Percentiles rank a stretch among this genome's conserved stretches.
Conservation (phyloP, 371 early-diverging fungal species). For the Mortierella sp. region DNA sequence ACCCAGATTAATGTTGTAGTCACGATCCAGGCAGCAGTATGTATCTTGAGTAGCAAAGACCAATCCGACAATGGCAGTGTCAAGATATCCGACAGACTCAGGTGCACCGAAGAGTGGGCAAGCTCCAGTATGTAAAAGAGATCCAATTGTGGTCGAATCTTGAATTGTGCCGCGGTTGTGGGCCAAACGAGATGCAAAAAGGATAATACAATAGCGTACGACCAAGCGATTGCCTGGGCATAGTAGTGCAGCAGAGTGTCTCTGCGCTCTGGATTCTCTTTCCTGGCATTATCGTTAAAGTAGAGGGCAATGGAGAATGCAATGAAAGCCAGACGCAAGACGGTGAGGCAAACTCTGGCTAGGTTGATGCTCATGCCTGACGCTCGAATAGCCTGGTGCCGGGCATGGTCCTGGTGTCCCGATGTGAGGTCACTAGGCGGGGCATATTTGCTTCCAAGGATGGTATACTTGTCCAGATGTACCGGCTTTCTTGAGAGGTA, state of each 20-base stretch:
- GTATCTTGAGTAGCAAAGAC: conserved; percentile 32
- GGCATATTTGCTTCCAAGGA: conserved; percentile 8
- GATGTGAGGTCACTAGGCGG: not conserved
- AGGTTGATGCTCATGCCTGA: conserved; percentile 44
- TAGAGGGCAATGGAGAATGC: conserved; percentile 15
- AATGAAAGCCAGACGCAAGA: conserved; percentile 25
- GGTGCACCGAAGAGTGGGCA: conserved; percentile 11
- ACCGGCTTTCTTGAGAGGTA: conserved; percentile 41
- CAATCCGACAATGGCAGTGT: conserved; percentile 17
- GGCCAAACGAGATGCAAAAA: conserved; percentile 35
- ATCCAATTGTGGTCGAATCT: conserved; percentile 46
- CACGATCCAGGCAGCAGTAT: conserved; percentile 5
- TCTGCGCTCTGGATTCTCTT: not conserved
- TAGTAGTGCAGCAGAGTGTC: conserved; percentile 6
- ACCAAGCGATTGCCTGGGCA: conserved; percentile 27
- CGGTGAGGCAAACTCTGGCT: conserved; percentile 37
- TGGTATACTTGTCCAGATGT: conserved; percentile 39
- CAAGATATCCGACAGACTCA: conserved; percentile 17
- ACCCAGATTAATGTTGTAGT: conserved; percentile 24
- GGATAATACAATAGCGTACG: conserved; percentile 27
- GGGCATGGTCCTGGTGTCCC: conserved; percentile 15
- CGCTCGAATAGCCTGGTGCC: conserved; percentile 34
- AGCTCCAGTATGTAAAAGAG: conserved; percentile 28
- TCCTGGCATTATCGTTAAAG: not conserved
- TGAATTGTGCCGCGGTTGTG: conserved; percentile 24